Base-by-base conservation (phyloP, 345 rosid species). In the Moricandia moricandioides region DNA sequence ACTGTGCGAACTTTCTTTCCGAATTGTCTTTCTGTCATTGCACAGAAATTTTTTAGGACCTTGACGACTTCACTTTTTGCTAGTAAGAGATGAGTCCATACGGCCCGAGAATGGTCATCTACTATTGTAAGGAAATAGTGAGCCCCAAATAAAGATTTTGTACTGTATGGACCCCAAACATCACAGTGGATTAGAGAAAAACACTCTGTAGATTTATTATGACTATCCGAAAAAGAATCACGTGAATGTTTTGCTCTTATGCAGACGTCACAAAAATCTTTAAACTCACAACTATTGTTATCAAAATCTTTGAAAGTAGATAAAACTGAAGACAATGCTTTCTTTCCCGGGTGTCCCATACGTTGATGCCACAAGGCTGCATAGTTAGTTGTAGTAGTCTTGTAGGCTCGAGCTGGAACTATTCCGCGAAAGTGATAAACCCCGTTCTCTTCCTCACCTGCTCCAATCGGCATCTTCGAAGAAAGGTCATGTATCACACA, bases 401-500 rank as follows among this genome's bases (percentile, higher is more conserved):
- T 47, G 54, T 26, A 10, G 18, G 18, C 62, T 27, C n/a, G 1
- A 12, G 51, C 31, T 37, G 7, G 8, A 16, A 62, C 51, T 0
- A 18, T 7, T 11, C 31, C 51, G 5, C 16, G 16, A 37, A 63
- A 37, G 3, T 39, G 68, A 63, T 63, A 63, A 39, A 63, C 68
- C 52, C 33, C 55, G 3, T 64, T 40, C 16, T 13, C 11, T 3
- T 40, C 54, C 4, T 40, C 18, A 21, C 34, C 18, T 2, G 54
- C 34, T 40, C 68, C 34, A 64, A 24, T 37, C 67, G n/a, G 51
- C 49, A 37, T 62, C 67, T 35, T 62, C 6, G 51, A 17, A 62
- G 16, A 9, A 18, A 14, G 30, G 51, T 62, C 51, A 4, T 35
- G 67, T 18, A 62, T 37, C 1, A 62, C 49, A 6, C 30, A 62